A percentile compares a stretch with the other conserved stretches of the same genome.
These are phyloP conservation scores for Thielaviopsis cerberus DNA, from an alignment of 2,329 filamentous ascomycete genomes.

Conservation along the genomic window DNA sequence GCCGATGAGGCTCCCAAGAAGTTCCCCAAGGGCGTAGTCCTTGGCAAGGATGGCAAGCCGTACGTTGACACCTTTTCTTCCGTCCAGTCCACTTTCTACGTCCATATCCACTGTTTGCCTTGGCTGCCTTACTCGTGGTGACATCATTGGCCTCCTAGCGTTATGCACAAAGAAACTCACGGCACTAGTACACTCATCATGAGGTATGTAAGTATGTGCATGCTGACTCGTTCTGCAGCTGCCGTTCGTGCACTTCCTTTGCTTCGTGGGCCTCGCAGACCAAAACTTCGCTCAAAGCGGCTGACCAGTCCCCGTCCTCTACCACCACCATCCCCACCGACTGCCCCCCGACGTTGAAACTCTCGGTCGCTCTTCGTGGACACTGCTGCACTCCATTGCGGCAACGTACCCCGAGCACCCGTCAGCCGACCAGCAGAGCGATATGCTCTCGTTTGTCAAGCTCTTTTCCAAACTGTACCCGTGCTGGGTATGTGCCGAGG, in stretches of 20 bases:
- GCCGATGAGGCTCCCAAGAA: slow-evolving; percentile 27
- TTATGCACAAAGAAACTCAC: neutral
- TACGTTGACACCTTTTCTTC: slow-evolving; percentile 26
- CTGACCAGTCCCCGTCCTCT: slow-evolving; percentile 19
- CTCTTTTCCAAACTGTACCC: slow-evolving; percentile 79
- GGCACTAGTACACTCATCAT: neutral
- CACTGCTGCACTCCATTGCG: slow-evolving; percentile 76
- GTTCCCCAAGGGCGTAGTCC: slow-evolving; percentile 51
- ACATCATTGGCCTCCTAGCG: neutral
- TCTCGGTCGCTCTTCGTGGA: slow-evolving; percentile 81
- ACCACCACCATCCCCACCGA: slow-evolving; percentile 31
- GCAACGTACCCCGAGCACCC: slow-evolving; percentile 65
- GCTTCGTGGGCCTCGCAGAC: slow-evolving; percentile 39
- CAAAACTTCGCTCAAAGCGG: slow-evolving; percentile 22
- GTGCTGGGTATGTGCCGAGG: slow-evolving; percentile 86
- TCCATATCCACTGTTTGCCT: slow-evolving; percentile 15
- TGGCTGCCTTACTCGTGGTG: neutral
- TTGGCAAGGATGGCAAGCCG: slow-evolving; percentile 73
- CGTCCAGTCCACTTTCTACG: slow-evolving; percentile 13
- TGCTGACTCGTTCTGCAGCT: slow-evolving; percentile 27
- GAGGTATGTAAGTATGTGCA: neutral
- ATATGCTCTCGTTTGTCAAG: slow-evolving; percentile 59
- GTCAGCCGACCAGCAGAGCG: slow-evolving; percentile 47
- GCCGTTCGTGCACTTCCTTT: slow-evolving; percentile 54
- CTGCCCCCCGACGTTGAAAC: slow-evolving; percentile 78